Base-by-base conservation (phyloP, 805 yeast species). In the Starmerella davenportii region DNA sequence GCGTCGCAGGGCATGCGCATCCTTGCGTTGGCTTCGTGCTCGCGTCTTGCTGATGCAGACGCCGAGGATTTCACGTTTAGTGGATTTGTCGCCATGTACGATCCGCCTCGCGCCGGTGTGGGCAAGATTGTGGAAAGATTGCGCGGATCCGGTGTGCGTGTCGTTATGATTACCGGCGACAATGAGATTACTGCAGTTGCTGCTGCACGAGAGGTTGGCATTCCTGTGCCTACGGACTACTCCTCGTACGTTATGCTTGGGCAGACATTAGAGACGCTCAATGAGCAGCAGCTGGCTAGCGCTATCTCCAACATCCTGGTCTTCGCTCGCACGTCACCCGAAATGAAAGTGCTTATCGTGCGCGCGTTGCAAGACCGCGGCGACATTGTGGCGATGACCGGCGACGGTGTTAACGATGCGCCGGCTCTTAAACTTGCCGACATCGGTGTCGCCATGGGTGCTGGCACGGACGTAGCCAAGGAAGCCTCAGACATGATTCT, bases 301-400 rank as follows among this genome's bases (percentile, higher is more conserved):
- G 79, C 79, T 14, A 84, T 85, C 48, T 74, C 74, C 43, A 72
- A 74, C 48, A 93, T 87, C 25, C 75, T 87, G 49, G 69, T 68
- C 4, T 57, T 57, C 39, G 56, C 60, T 4, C 51, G 60, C 20
- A 57, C 60, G 14, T 54, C 60, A 13, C 74, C 74, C 1, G 73
- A 69, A 42, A 72, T 68, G 50, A 69, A 69, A 50, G 56, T 69
- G 33, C 50, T 54, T 38, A 69, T 69, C 42, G 69, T 69, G 15
- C 57, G 62, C 40, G 63, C 66, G 41, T 63, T 68, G 38, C 70
- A 66, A 52, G 60, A 58, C 35, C 70, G 93, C 55, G 95, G 95
- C 37, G 93, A 87, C 57, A 75, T 87, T 45, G 96, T 87, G 38
- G 98, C 95, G 19, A 85, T 87, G 95, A 85, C 96, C n/a, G 98